Base-by-base conservation (phyloP, 306 rosid species). In the Medicago ruthenica region DNA sequence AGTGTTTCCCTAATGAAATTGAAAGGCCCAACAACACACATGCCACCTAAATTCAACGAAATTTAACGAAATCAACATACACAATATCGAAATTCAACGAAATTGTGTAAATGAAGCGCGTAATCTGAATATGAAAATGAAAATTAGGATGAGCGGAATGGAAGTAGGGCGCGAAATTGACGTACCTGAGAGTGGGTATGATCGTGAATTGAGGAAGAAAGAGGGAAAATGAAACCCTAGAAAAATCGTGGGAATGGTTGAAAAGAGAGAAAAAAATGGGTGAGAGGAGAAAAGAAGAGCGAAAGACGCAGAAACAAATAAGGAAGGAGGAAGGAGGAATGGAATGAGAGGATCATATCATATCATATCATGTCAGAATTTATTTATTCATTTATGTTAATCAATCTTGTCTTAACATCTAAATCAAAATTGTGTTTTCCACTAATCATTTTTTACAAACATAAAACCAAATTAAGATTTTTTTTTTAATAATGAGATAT, bases 1-100 rank as follows among this genome's bases (percentile, higher is more conserved):
- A 54, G 47, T 18, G 47, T 54, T 65, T 78, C 83, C 84, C 79
- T 76, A 85, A 88, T 89, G 80, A 86, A 79, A 87, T 86, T 73
- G 44, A 84, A 84, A 84, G 82, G 61, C 72, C 80, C 83, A 78
- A 73, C 84, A 78, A 74, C 78, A 63, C 71, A 83, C 85, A 81
- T 81, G 81, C 88, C 89, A 85, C 87, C 89, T 78, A 78, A 84
- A n/a, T n/a, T 59, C 84, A 79, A 75, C 72, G 73, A 70, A 41
- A 80, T 78, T 44, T 78, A 70, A 42, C 80, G 70, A 63, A 85
- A 85, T 84, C 80, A 75, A 73, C 81, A 62, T 70, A 37, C 34
- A 27, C n/a, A 21, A 27, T 27, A 27, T 27, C 16, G 20, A 8
- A 27, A 0, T 34, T 3, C 2, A 17, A 21, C 6, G 34, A 51